These are phyloP conservation scores for Paraphaeosphaeria sporulosa DNA, from an alignment of 2,329 filamentous ascomycete genomes.

Conservation along the genomic window DNA sequence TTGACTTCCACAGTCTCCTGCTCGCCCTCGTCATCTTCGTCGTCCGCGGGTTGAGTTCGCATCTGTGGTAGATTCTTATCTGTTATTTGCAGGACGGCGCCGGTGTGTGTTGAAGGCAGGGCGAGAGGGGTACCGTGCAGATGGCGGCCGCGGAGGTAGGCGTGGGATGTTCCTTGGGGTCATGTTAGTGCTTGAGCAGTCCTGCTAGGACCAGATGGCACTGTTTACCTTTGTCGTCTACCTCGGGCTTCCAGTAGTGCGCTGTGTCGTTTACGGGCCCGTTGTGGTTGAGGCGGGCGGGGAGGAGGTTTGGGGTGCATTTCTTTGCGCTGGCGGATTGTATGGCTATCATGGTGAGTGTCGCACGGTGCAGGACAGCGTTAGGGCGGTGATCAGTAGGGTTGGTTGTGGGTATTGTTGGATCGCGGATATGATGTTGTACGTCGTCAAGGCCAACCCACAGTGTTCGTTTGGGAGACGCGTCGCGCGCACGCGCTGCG, in stretches of 20 bases:
- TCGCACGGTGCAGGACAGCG: background rate
- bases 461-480: background rate
- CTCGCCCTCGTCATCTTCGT: slow-evolving; percentile 17
- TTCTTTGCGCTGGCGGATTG: slow-evolving; percentile 45
- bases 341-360: slow-evolving; percentile 54
- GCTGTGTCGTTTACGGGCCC: slow-evolving; percentile 71
- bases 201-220: too few relatives aligned
- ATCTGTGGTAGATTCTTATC: slow-evolving; percentile 31
- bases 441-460: background rate
- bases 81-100: slow-evolving; percentile 48
- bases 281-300: slow-evolving; percentile 80
- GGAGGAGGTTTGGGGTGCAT: slow-evolving; percentile 74
- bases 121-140: slow-evolving; percentile 71
- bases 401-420: background rate
- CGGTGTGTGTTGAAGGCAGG: slow-evolving; percentile 75
- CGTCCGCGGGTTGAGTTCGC: slow-evolving; percentile 1
- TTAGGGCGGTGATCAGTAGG: background rate
- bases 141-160: slow-evolving; percentile 72
- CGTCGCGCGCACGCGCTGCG: slow-evolving; percentile 1
- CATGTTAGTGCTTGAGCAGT: background rate
- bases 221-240: slow-evolving; percentile 36
- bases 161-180: slow-evolving; percentile 29
- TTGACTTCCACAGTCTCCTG: slow-evolving; percentile 35
- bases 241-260: slow-evolving; percentile 74
- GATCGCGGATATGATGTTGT: background rate